These are phyloP conservation scores for Vigna angularis DNA, from an alignment of 306 rosid genomes.

Conservation along the genomic window DNA sequence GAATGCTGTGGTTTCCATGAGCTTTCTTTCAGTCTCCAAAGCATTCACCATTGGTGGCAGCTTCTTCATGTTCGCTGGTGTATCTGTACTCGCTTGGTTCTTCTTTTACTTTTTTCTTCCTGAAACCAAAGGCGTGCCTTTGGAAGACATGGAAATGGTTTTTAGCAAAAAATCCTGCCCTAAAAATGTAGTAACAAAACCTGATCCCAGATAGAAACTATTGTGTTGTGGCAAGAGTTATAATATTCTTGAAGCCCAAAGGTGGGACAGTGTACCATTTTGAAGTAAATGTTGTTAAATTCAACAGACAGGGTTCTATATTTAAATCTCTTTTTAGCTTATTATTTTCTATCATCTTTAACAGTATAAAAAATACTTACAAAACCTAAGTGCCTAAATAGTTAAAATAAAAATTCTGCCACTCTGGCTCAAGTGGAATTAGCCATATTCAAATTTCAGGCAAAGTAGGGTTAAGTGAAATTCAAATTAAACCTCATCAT, in stretches of 20 bases:
- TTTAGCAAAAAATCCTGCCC: slow-evolving; percentile 43
- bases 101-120: slow-evolving; percentile 78
- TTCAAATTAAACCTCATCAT: no score
- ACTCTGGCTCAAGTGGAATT: no score
- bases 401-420: no score
- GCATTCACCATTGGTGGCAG: slow-evolving; percentile 82
- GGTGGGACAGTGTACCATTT: not conserved
- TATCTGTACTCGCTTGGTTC: slow-evolving; percentile 63
- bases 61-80: slow-evolving; percentile 75
- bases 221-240: not conserved
- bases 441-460: no score
- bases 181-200: not conserved
- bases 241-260: no score
- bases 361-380: no score
- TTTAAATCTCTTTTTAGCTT: not conserved
- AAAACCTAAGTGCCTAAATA: no score
- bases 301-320: not conserved
- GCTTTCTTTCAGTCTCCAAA: slow-evolving; percentile 67
- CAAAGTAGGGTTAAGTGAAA: no score
- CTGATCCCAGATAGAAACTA: not conserved
- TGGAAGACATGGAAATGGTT: slow-evolving; percentile 81
- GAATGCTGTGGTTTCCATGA: slow-evolving; percentile 72
- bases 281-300: not conserved
- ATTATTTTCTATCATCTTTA: no score
- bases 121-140: slow-evolving; percentile 76